Conservation (phyloP, 2,329 filamentous ascomycete genomes). For the Cadophora malorum region DNA sequence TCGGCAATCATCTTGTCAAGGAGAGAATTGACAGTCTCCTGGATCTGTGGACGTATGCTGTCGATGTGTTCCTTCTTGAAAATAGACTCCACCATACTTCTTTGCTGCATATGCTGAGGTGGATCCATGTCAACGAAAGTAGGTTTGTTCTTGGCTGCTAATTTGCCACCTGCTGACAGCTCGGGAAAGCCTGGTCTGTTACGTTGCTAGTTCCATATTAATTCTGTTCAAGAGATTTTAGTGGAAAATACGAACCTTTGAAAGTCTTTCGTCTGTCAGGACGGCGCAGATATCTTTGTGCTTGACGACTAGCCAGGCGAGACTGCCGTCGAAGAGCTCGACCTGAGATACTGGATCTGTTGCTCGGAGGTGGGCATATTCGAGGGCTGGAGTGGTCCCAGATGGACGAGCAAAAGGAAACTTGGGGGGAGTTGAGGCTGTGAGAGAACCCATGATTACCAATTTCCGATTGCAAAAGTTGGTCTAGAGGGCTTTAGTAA, state of each 20-base stretch:
- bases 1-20: constrained; percentile 50
- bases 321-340: constrained; percentile 54
- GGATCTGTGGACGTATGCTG: constrained; percentile 52
- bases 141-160: constrained; percentile 55
- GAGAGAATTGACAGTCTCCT: constrained; percentile 52
- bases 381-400: constrained; percentile 51
- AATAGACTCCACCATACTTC: constrained; percentile 54
- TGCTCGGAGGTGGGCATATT: constrained; percentile 53
- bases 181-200: constrained; percentile 54
- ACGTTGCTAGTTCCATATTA: constrained; percentile 46
- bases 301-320: constrained; percentile 56
- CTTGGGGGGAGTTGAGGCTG: constrained; percentile 30
- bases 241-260: constrained; percentile 44
- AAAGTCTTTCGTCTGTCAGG: constrained; percentile 53
- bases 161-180: constrained; percentile 53
- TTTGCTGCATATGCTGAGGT: constrained; percentile 55
- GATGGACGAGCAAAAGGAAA: constrained; percentile 51
- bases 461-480: neutral
- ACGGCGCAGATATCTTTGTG: constrained; percentile 54
- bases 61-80: constrained; percentile 51
- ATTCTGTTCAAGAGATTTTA: neutral
- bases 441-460: neutral
- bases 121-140: constrained; percentile 60
- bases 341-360: constrained; percentile 53
- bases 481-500: neutral